Percentiles rank a stretch among this genome's conserved stretches.
Conservation (phyloP, 805 yeast genomes). For the Phaffomyces opuntiae region DNA sequence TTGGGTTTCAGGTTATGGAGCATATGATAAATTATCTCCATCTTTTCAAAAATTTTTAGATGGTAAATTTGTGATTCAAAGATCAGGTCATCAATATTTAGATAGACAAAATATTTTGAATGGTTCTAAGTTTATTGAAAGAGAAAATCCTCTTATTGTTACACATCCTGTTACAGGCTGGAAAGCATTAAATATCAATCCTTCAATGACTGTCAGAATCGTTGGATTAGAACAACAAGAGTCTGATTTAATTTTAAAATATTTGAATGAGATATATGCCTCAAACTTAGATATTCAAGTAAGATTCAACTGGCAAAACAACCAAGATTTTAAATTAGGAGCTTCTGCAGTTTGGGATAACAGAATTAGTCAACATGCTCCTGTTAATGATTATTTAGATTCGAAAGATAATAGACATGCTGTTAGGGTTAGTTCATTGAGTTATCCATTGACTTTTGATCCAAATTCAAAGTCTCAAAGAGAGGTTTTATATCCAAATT, state of each 20-base stretch:
- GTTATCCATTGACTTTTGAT: conserved; percentile 40
- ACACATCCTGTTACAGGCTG: conserved; percentile 60
- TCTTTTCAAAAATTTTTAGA: conserved; percentile 44
- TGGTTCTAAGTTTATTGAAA: conserved; percentile 39
- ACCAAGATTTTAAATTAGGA: conserved; percentile 30
- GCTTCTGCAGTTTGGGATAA: conserved; percentile 58
- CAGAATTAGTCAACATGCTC: conserved; percentile 45
- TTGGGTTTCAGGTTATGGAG: conserved; percentile 54
- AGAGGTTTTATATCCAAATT: conserved; percentile 30
- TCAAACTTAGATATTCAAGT: conserved; percentile 49
- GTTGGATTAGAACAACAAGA: conserved; percentile 45
- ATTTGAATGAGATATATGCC: conserved; percentile 37
- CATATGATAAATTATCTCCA: conserved; percentile 49
- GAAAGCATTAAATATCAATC: conserved; percentile 48
- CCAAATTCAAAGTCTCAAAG: conserved; percentile 41
- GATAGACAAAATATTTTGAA: conserved; percentile 36
- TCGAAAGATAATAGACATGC: conserved; percentile 31
- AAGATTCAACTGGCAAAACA: conserved; percentile 41
- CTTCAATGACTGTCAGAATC: conserved; percentile 40
- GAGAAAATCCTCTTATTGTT: conserved; percentile 51
- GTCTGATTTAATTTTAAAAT: conserved; percentile 36
- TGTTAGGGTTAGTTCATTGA: conserved; percentile 38
- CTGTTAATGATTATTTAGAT: conserved; percentile 37
- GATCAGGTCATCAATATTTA: conserved; percentile 32
- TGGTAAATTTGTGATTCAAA: conserved; percentile 41